Percentiles rank a stretch among this genome's conserved stretches.
These are phyloP conservation scores for Urostyla sp. DNA, from an alignment of 73 alveolate species.

Conservation along the genomic window DNA sequence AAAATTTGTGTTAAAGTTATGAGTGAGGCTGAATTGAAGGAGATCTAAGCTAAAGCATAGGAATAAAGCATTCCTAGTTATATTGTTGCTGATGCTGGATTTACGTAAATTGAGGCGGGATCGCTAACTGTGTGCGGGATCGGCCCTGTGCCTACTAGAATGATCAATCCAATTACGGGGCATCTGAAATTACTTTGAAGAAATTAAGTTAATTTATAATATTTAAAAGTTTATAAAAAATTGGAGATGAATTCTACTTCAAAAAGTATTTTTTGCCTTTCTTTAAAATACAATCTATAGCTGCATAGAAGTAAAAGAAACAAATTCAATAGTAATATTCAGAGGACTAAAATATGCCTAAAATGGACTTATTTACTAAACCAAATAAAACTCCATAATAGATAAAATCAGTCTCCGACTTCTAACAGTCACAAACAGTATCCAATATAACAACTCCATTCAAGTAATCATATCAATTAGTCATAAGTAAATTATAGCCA, in stretches of 20 bases:
- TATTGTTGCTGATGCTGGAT: slow-evolving; percentile 97
- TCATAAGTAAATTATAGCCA: too few relatives aligned
- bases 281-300: too few relatives aligned
- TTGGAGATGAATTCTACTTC: neutral
- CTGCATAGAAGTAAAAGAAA: too few relatives aligned
- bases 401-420: too few relatives aligned
- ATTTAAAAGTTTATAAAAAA: neutral
- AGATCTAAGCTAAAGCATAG: slow-evolving; percentile 62
- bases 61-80: slow-evolving; percentile 75
- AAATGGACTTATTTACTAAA: too few relatives aligned
- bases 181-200: slow-evolving; percentile 40
- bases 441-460: too few relatives aligned
- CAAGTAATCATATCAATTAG: too few relatives aligned
- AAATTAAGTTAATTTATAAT: neutral
- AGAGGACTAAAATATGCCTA: too few relatives aligned
- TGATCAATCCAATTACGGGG: slow-evolving; percentile 27
- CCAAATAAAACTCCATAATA: too few relatives aligned
- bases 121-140: slow-evolving; percentile 95
- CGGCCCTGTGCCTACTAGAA: slow-evolving; percentile 93
- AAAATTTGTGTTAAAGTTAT: slow-evolving; percentile 90
- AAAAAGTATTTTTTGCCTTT: too few relatives aligned
- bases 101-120: slow-evolving; percentile 94
- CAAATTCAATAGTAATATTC: too few relatives aligned
- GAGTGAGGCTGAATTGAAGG: slow-evolving; percentile 77
- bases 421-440: too few relatives aligned